Evolutionary conservation across 257 asterid species (phyloP), one percentile per base, ranked within the genome.

Genomic region (Echites panduratus): DNA sequence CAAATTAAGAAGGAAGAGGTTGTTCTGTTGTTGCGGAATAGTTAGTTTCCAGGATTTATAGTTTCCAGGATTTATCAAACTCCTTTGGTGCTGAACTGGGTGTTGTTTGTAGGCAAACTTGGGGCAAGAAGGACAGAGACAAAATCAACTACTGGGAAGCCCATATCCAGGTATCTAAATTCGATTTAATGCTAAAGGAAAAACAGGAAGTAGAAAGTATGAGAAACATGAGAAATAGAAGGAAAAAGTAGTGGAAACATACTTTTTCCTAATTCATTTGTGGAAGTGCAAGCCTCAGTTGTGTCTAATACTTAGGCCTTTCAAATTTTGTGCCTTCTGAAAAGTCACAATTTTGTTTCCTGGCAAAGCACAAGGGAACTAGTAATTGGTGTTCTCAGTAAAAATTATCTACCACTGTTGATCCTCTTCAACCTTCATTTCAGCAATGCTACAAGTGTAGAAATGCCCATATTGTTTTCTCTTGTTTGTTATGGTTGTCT

Each of bases 1-100:
- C 87, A 82, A 80, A 82, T 66, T n/a, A 89, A 81, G 79, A 82
- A 73, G 50, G 96, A 82, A 72, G 98, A 90, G 97, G 98, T 93
- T 67, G 61, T 17, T 71, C 61, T 59, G 72, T 64, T 66, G 47
- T 73, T 74, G 47, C 74, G 40, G 64, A 19, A 29, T 54, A 44
- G 35, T 68, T 20, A 66, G 9, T 35, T 54, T 70, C 41, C 47
- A 40, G 26, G 29, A 41, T 58, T 26, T 45, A 35, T 75, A 66
- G 9, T 35, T 54, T 70, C 41, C 47, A 40, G 26, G 29, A 41
- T 58, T 26, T 45, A 35, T 75, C 73, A 62, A 65, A 69, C 64
- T 20, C 56, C 68, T 52, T 45, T 35, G 50, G 54, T 29, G 53
- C 74, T 74, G 35, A 75, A 70, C 78, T 80, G 35, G 47, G 61